Conservation (phyloP, 1,284 basidiomycete species). For the Fistulina hepatica region DNA sequence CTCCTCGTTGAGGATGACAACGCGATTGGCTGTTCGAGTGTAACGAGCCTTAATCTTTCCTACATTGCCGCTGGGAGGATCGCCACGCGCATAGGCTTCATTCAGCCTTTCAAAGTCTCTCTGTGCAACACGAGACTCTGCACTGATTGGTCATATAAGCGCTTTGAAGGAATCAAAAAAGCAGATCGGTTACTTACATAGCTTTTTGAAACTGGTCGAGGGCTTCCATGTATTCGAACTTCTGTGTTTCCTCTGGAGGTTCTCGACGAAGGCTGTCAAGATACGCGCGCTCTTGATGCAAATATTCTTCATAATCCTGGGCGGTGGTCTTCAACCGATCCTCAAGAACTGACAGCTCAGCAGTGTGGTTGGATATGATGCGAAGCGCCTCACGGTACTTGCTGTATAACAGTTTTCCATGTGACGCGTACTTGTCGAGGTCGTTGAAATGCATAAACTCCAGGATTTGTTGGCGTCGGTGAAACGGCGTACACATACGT, state of each 20-base stretch:
- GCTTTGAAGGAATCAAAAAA: too few species aligned
- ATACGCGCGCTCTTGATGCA: slow-evolving; percentile 1
- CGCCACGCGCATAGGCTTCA: too few species aligned
- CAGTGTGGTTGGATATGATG: too few species aligned
- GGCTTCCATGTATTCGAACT: slow-evolving; percentile 15
- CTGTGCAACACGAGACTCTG: not conserved
- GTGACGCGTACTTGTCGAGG: slow-evolving; percentile 10
- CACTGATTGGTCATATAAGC: too few species aligned
- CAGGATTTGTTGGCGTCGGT: slow-evolving; percentile 17
- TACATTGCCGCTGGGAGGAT: not conserved
- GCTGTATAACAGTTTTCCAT: slow-evolving; percentile 8
- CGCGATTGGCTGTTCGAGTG: slow-evolving; percentile 1
- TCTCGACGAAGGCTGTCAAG: slow-evolving; percentile 8
- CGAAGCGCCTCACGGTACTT: slow-evolving; percentile 5
- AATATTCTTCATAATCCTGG: slow-evolving; percentile 14
- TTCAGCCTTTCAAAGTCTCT: not conserved
- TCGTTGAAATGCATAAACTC: slow-evolving; percentile 15
- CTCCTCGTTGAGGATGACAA: slow-evolving; percentile 3
- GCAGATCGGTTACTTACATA: slow-evolving; percentile 15
- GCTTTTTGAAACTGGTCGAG: slow-evolving; percentile 8
- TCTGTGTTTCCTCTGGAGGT: slow-evolving; percentile 5
- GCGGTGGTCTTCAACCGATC: slow-evolving; percentile 3
- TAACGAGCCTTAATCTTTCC: slow-evolving; percentile 1
- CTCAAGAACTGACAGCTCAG: too few species aligned
- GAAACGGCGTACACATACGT: slow-evolving; percentile 16